Evolutionary conservation across 2,329 filamentous ascomycete genomes (phyloP).

Genomic region (Fusarium sublunatum): DNA sequence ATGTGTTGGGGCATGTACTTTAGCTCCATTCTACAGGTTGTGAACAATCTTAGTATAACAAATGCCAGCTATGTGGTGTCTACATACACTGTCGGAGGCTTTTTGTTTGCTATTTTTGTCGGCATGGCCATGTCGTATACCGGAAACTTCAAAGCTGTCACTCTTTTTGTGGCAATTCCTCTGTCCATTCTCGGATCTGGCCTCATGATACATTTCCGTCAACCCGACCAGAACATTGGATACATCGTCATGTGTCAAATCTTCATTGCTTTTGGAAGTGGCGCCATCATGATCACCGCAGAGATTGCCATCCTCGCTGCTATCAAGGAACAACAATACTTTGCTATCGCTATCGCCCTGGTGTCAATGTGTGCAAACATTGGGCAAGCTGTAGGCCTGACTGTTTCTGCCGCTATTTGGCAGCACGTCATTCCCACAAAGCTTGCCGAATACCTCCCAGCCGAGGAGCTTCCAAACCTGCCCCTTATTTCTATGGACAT

Average conservation of each 20-base stretch:
- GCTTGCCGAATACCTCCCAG: conserved; percentile 54
- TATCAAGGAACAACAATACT: conserved; percentile 36
- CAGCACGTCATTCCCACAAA: conserved; percentile 52
- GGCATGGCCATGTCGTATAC: conserved; percentile 21
- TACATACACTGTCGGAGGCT: conserved; percentile 52
- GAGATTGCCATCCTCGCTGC: conserved; percentile 39
- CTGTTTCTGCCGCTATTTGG: conserved; percentile 34
- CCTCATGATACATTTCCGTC: conserved; percentile 34
- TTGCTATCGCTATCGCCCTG: conserved; percentile 27
- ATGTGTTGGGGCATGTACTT: conserved; percentile 55
- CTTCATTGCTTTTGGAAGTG: conserved; percentile 24
- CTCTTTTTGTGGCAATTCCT: conserved; percentile 27
- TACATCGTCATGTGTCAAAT: conserved; percentile 31
- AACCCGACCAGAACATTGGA: conserved; percentile 21
- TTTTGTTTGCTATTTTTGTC: conserved; percentile 39
- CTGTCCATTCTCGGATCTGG: conserved; percentile 25
- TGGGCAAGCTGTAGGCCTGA: conserved; percentile 26
- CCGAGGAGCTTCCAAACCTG: conserved; percentile 43
- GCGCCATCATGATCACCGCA: conserved; percentile 21
- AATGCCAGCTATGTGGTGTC: conserved; percentile 53
- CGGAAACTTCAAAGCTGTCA: conserved; percentile 27
- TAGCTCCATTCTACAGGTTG: conserved; percentile 55
- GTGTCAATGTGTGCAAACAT: conserved; percentile 25
- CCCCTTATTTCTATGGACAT: conserved; percentile 55
- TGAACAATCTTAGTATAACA: conserved; percentile 51